A percentile compares a stretch with the other conserved stretches of the same genome.
phyloP scores from a whole-genome alignment of 345 rosid species.

The Euphorbia lathyris region DNA sequence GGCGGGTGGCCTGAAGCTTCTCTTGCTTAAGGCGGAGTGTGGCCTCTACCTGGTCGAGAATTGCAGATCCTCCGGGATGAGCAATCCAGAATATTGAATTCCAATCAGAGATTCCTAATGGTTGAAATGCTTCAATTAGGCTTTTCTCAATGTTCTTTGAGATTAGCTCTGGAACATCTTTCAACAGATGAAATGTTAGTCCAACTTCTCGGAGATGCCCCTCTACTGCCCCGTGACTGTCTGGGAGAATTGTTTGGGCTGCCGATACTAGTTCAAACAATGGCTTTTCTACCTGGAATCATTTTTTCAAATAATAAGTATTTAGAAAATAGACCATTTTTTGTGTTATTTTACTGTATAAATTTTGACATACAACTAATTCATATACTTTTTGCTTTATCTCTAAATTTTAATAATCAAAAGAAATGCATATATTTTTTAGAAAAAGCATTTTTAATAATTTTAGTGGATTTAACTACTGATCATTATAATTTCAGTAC shows the following conservation, averaged over 20 bases:
- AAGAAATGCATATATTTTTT: too few species aligned
- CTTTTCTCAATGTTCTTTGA: constrained; percentile 69
- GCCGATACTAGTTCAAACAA: constrained; percentile 62
- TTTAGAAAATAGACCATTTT: too few species aligned
- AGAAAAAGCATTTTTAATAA: too few species aligned
- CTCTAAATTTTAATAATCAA: too few species aligned
- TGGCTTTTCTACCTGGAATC: constrained; percentile 44
- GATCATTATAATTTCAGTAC: too few species aligned
- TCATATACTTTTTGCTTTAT: too few species aligned
- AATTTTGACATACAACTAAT: too few species aligned
- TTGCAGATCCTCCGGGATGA: constrained; percentile 79
- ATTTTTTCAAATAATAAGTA: too few species aligned
- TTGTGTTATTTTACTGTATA: too few species aligned
- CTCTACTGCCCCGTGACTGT: constrained; percentile 64
- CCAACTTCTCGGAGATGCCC: constrained; percentile 77
- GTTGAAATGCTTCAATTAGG: constrained; percentile 59
- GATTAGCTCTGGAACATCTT: constrained; percentile 62
- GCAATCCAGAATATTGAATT: constrained; percentile 78
- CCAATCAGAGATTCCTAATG: constrained; percentile 71
- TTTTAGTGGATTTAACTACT: too few species aligned
- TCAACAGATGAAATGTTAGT: constrained; percentile 58
- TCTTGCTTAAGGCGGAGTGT: constrained; percentile 48
- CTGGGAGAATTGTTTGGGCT: constrained; percentile 66
- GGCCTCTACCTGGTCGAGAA: constrained; percentile 54
- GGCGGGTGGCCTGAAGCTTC: constrained; percentile 56